A percentile compares a stretch with the other conserved stretches of the same genome.
phyloP scores from a whole-genome alignment of 345 rosid species.

The thale cress (Arabidopsis thaliana) region TAIR10.1 NC_003070.9:1071001-1071500 shows the following conservation, averaged over 20 bases:
- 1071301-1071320: background rate
- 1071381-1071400: background rate
- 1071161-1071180: slow-evolving; percentile 17
- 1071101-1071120: slow-evolving; percentile 34
- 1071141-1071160: background rate
- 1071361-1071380: background rate
- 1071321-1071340: no score
- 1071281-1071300: slow-evolving; percentile 14
- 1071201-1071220: slow-evolving; percentile 7
- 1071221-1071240: slow-evolving; percentile 22
- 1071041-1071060: slow-evolving; percentile 24
- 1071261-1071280: slow-evolving; percentile 10
- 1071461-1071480: background rate
- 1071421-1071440: slow-evolving; percentile 34
- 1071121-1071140: slow-evolving; percentile 13
- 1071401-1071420: slow-evolving; percentile 28
- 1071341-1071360: background rate
- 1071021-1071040: slow-evolving; percentile 9
- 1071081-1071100: slow-evolving; percentile 29
- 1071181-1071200: slow-evolving; percentile 12
- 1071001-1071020: background rate
- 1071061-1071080: slow-evolving; percentile 26
- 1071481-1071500: background rate
- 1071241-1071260: slow-evolving; percentile 20
- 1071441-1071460: slow-evolving; percentile 18